Evolutionary conservation across 208 protist species (phyloP).

Genomic region (Leishmania aethiopica): DNA sequence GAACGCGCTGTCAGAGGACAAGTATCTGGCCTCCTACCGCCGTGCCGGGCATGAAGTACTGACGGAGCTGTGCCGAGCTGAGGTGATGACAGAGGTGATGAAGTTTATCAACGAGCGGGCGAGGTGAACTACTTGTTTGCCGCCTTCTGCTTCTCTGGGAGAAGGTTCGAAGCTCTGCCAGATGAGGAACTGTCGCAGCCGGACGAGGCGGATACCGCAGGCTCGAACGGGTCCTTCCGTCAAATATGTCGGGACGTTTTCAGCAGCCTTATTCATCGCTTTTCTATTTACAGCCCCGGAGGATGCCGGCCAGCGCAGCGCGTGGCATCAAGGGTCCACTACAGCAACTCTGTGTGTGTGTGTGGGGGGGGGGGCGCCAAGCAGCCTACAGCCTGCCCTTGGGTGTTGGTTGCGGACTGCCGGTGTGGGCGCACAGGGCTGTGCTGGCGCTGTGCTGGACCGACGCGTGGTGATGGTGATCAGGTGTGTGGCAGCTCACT

Average conservation of each 20-base stretch:
- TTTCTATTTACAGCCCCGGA: not conserved
- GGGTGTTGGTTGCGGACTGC: not conserved
- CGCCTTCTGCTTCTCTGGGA: not conserved
- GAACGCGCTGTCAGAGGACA: slow-evolving; percentile 46
- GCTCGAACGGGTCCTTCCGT: not conserved
- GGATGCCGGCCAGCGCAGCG: not conserved
- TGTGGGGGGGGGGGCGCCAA: not conserved
- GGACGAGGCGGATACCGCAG: not conserved
- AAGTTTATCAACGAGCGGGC: slow-evolving; percentile 46
- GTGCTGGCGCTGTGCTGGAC: not conserved
- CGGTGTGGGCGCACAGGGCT: not conserved
- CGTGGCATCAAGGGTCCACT: not conserved
- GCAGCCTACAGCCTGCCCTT: not conserved
- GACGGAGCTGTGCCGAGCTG: slow-evolving; percentile 51
- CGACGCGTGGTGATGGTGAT: not conserved
- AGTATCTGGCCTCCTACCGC: slow-evolving; percentile 50
- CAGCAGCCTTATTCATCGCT: not conserved
- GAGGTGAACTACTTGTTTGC: not conserved
- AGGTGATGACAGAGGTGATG: slow-evolving; percentile 62
- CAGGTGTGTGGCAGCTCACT: not conserved
- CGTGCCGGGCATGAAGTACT: slow-evolving; percentile 63
- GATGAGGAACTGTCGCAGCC: not conserved
- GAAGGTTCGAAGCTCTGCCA: not conserved
- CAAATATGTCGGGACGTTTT: not conserved
- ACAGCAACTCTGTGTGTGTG: not conserved